phyloP scores from a whole-genome alignment of 169 alveolate species.

The Cryptosporidium xiaoi region DNA sequence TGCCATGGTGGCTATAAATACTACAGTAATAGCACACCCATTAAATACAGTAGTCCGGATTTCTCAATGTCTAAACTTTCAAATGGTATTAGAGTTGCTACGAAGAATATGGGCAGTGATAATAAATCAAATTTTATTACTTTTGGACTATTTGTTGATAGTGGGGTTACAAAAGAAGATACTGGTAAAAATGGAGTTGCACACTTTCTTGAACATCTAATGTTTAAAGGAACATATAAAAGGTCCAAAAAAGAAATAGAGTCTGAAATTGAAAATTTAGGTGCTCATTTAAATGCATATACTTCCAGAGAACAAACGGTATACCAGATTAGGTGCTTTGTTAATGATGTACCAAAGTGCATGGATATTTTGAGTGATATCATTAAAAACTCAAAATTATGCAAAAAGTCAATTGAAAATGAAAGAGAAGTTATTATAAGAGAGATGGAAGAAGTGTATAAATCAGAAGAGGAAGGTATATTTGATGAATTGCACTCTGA shows the following conservation, averaged over 20 bases:
- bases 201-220: constrained; percentile 96
- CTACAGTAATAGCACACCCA: no score
- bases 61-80: constrained; percentile 81
- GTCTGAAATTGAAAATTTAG: constrained; percentile 94
- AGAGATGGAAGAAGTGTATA: constrained; percentile 94
- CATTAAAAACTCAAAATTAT: constrained; percentile 89
- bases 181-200: constrained; percentile 94
- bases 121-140: constrained; percentile 84
- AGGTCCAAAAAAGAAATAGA: constrained; percentile 92
- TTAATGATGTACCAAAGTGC: constrained; percentile 86
- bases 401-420: constrained; percentile 85
- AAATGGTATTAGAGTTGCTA: constrained; percentile 92
- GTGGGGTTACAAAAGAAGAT: constrained; percentile 95
- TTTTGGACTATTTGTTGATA: constrained; percentile 94
- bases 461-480: constrained; percentile 91
- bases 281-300: constrained; percentile 96
- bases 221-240: constrained; percentile 94
- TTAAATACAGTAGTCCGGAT: neutral
- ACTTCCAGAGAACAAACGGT: constrained; percentile 97
- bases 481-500: constrained; percentile 90
- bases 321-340: constrained; percentile 89
- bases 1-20: no score
- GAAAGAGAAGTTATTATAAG: constrained; percentile 93
- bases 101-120: constrained; percentile 81
- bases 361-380: constrained; percentile 93